These are phyloP conservation scores for Incumbomyces delicatus DNA, from an alignment of 2,329 filamentous ascomycete species.

Conservation along the genomic window DNA sequence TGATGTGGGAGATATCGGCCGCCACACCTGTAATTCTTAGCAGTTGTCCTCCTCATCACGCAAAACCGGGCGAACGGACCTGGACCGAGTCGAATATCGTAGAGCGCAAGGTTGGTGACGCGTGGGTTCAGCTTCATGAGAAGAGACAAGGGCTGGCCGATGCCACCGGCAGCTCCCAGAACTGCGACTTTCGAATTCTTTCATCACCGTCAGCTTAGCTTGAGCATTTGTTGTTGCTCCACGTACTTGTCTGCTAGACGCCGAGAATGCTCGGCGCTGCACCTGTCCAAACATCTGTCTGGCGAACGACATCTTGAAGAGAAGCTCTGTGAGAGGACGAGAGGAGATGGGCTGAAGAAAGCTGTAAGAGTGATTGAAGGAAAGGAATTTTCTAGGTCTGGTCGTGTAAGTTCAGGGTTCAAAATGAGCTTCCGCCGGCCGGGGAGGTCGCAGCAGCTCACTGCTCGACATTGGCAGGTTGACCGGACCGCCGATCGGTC, in stretches of 20 bases:
- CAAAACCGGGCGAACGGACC: conserved; percentile 49
- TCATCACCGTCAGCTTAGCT: neutral
- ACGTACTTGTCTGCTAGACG: conserved; percentile 64
- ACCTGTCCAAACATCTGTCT: conserved; percentile 37
- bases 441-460: conserved; percentile 1
- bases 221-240: conserved; percentile 15
- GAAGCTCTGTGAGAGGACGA: neutral
- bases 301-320: conserved; percentile 18
- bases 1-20: conserved; percentile 96
- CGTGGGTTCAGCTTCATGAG: conserved; percentile 97
- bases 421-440: neutral
- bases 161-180: conserved; percentile 92
- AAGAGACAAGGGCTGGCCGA: conserved; percentile 94
- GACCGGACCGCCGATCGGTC: neutral
- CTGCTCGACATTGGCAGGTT: neutral
- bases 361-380: neutral
- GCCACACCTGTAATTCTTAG: conserved; percentile 63
- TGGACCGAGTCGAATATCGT: conserved; percentile 91
- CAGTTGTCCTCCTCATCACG: neutral
- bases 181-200: conserved; percentile 96
- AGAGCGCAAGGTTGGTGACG: conserved; percentile 87
- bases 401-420: neutral
- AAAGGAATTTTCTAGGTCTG: conserved; percentile 1
- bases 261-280: conserved; percentile 74
- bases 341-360: neutral